Conservation (phyloP, 1,284 basidiomycete species). For the Sporisorium reilianum region DNA sequence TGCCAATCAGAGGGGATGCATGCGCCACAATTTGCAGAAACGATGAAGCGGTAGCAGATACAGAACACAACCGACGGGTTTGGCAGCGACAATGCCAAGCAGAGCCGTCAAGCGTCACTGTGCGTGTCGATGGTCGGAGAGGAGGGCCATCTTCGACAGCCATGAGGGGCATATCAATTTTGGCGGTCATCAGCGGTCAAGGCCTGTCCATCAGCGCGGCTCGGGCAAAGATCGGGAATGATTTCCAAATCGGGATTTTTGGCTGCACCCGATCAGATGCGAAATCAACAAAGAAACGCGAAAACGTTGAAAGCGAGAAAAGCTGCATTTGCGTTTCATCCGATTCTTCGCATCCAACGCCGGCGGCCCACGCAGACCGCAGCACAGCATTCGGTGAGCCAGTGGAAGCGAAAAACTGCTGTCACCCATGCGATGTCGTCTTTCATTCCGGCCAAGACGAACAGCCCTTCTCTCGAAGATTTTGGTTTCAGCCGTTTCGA, state of each 20-base stretch:
- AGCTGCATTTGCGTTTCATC: neutral
- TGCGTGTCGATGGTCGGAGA: neutral
- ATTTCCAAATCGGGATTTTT: neutral
- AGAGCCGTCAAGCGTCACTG: conserved; percentile 1
- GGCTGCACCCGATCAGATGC: neutral
- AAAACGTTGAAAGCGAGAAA: too few species aligned
- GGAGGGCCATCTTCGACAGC: conserved; percentile 17
- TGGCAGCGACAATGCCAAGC: conserved; percentile 8
- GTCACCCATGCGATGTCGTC: too few species aligned
- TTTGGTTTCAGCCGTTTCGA: too few species aligned
- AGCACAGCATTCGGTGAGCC: too few species aligned
- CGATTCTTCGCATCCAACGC: too few species aligned
- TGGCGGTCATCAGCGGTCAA: neutral
- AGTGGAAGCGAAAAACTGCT: too few species aligned
- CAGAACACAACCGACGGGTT: conserved; percentile 19
- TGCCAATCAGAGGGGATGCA: neutral
- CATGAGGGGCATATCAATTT: conserved; percentile 31
- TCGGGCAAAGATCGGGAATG: too few species aligned
- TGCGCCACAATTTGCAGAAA: neutral
- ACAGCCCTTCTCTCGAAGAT: too few species aligned
- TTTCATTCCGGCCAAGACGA: too few species aligned
- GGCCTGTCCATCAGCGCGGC: neutral
- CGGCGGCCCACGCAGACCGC: too few species aligned
- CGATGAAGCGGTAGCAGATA: neutral
- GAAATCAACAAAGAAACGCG: neutral